A percentile compares a stretch with the other conserved stretches of the same genome.
Evolutionary conservation across 805 yeast genomes (phyloP).

Genomic region (Babjeviella inositovora): DNA sequence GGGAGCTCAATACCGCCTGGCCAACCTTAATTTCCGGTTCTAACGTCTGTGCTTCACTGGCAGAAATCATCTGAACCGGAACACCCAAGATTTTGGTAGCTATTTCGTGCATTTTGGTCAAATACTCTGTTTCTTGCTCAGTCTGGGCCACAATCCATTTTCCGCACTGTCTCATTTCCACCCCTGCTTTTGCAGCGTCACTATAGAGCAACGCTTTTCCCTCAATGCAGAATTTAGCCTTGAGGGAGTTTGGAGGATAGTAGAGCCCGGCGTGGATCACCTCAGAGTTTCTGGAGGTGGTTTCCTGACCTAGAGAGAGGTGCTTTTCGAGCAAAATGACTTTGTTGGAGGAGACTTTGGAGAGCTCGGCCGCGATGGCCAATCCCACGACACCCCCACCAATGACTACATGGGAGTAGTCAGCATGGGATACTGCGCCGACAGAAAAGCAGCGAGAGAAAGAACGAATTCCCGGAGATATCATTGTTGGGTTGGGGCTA

Average conservation of each 20-base stretch:
- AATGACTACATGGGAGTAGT: conserved; percentile 55
- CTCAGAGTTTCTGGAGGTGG: conserved; percentile 82
- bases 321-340: conserved; percentile 64
- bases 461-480: too few species aligned
- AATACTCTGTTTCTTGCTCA: conserved; percentile 41
- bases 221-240: conserved; percentile 52
- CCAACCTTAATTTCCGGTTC: conserved; percentile 61
- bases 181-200: conserved; percentile 24
- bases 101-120: conserved; percentile 33
- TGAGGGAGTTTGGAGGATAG: conserved; percentile 53
- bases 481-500: too few species aligned
- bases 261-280: conserved; percentile 88
- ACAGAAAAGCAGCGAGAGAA: too few species aligned
- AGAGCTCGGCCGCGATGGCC: conserved; percentile 62
- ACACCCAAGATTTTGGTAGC: conserved; percentile 32
- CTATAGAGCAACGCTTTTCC: conserved; percentile 61
- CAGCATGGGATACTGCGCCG: conserved; percentile 9
- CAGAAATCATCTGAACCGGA: conserved; percentile 39
- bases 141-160: conserved; percentile 82
- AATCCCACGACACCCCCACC: conserved; percentile 84
- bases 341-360: conserved; percentile 21
- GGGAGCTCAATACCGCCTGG: conserved; percentile 50
- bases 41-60: conserved; percentile 19
- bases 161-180: conserved; percentile 53
- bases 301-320: conserved; percentile 53